These are phyloP conservation scores for Hyaloperonospora brassicae DNA, from an alignment of 352 stramenopile species.

Conservation along the genomic window DNA sequence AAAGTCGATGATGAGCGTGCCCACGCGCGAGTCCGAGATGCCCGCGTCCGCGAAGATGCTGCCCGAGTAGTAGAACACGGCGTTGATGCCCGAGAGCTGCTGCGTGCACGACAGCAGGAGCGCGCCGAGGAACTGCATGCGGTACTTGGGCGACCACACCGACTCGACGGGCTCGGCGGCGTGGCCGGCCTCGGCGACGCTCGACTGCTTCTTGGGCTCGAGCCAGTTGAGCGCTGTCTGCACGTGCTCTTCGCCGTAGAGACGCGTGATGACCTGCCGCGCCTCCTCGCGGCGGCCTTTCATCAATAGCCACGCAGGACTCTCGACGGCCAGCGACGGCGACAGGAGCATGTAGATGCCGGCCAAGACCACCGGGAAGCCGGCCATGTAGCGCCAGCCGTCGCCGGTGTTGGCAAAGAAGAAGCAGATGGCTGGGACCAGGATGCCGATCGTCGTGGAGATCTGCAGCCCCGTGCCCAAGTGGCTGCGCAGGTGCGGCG, in stretches of 20 bases:
- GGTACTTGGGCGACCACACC: conserved; percentile 28
- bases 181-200: conserved; percentile 12
- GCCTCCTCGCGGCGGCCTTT: conserved; percentile 16
- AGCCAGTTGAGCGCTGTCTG: conserved; percentile 21
- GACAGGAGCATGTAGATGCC: conserved; percentile 16
- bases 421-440: conserved; percentile 11
- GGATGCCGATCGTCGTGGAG: conserved; percentile 17
- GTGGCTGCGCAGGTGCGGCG: conserved; percentile 16
- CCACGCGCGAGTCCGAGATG: conserved; percentile 21
- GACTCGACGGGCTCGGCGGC: conserved; percentile 14
- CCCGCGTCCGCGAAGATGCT: conserved; percentile 23
- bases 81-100: conserved; percentile 20
- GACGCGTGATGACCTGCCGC: conserved; percentile 16
- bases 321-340: conserved; percentile 20
- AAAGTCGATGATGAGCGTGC: conserved; percentile 23
- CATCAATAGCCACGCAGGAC: conserved; percentile 28
- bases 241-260: conserved; percentile 21
- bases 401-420: conserved; percentile 20
- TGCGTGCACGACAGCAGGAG: conserved; percentile 33
- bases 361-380: conserved; percentile 13
- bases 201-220: conserved; percentile 15
- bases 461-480: conserved; percentile 12
- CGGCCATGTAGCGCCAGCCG: conserved; percentile 21
- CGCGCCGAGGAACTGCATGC: conserved; percentile 41
- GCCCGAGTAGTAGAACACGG: conserved; percentile 21